Evolutionary conservation across 78 protist species (phyloP), one percentile per base, ranked within the genome.

Genomic region (Protostelium mycophagum): DNA sequence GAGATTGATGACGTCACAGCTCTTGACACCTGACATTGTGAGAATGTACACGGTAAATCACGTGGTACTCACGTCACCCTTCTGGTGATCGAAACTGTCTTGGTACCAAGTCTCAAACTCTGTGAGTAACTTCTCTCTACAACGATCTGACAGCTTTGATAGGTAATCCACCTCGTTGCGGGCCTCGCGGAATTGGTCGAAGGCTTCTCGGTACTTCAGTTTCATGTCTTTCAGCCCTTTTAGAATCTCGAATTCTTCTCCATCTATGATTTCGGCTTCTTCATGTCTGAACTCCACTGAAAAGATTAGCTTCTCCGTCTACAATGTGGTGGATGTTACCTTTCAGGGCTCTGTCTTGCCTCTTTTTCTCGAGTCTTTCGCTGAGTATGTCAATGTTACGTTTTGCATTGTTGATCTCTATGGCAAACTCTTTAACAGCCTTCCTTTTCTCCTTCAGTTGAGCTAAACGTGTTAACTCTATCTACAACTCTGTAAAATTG

Each of bases 241-340:
- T 38, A 91, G 38, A 10, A 37, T 16, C 51, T 0, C 73, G n/a
- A 29, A 91, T 90, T 91, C 93, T 73, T 87, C 90, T 83, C 85
- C 93, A 85, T 91, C 93, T 38, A 86, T 87, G 83, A 86, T 89
- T 63, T 87, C 93, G 36, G 23, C 35, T 38, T 0, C 83, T 51
- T 84, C 87, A 73, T 87, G 34, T 28, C 35, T 29, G 35, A 28
- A n/a, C 31, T 0, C 38, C 28, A 38, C 83, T 28, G 38, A 34
- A 23, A 29, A 31, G 1, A 84, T 84, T 28, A 16, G 83, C 83
- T 28, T 36, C 89, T 35, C 23, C 83, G 38, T 73, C 10, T 9
- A 23, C 86, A 5, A 34, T 34, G 10, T 31, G 28, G 1, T 34
- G 36, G 10, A 23, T 5, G 1, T 28, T 31, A 34, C 37, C 86